phyloP scores from a whole-genome alignment of 176 grass and related monocot genomes.

The Cymbopogon citratus region DNA sequence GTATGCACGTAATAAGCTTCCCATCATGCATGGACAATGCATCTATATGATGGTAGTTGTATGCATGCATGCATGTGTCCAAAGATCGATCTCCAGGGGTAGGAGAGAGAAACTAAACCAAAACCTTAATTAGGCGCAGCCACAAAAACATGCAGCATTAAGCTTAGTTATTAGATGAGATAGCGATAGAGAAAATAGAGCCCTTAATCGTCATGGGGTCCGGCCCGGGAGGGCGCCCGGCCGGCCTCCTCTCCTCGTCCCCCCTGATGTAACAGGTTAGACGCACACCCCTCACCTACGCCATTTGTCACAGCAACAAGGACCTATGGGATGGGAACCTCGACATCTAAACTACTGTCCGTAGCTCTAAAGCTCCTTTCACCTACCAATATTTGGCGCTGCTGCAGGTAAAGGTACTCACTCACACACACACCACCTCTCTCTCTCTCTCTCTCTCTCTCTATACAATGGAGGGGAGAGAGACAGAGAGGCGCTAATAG shows the following conservation, averaged over 20 bases:
- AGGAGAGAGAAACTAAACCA: background rate
- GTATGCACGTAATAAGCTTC: too few relatives aligned
- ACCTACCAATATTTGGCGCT: slow-evolving; percentile 41
- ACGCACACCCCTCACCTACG: slow-evolving; percentile 54
- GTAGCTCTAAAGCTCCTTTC: slow-evolving; percentile 68
- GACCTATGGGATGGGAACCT: slow-evolving; percentile 40
- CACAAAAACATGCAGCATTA: slow-evolving; percentile 28
- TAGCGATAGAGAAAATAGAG: background rate
- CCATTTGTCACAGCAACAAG: slow-evolving; percentile 45
- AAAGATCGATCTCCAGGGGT: background rate
- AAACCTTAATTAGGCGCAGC: slow-evolving; percentile 31
- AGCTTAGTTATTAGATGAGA: background rate
- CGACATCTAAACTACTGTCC: slow-evolving; percentile 63
- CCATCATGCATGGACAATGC: slow-evolving; percentile 3
- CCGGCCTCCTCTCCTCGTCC: background rate
- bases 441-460: background rate
- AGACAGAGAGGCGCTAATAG: background rate
- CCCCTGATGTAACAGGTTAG: slow-evolving; percentile 49
- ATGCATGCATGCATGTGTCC: background rate
- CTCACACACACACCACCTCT: background rate
- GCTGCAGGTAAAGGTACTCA: slow-evolving; percentile 14
- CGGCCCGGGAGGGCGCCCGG: background rate
- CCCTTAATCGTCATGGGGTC: slow-evolving; percentile 37
- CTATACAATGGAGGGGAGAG: background rate
- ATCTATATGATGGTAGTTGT: too few relatives aligned